Evolutionary conservation across 2,329 filamentous ascomycete species (phyloP), one percentile per base, ranked within the genome.

Genomic region (Davidsoniella australis): DNA sequence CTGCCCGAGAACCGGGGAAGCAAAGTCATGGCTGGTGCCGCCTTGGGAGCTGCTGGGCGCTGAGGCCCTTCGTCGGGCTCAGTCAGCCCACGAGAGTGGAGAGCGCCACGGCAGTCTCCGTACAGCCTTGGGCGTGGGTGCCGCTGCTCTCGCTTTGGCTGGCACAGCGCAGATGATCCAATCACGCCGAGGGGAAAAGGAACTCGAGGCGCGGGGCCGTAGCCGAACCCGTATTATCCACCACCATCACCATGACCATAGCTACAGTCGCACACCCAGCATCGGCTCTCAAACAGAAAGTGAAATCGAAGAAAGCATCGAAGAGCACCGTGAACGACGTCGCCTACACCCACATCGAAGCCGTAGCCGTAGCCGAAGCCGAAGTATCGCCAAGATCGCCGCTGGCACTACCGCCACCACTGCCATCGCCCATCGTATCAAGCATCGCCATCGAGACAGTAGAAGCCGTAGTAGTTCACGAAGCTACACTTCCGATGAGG

Each of bases 91-190:
- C 56, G 43, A 43, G 14, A 16, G 33, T 37, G 14, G 17, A 20
- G 70, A 73, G 9, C 75, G 78, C 3, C 66, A 68, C 40, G 66
- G 67, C 40, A 69, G 69, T 45, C 64, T 80, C 49, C 77, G 77
- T 60, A 78, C 74, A 1, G 76, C 75, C 18, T 64, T 80, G 18
- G 77, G 76, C 29, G 67, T 80, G 40, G 77, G 77, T 7, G 76
- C 76, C 8, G 75, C 77, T 18, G 76, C 76, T 14, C 66, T 80
- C 20, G 77, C 76, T 6, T 73, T 78, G 17, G 76, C 76, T 3
- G 77, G 76, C n/a, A 76, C 76, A 4, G 70, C 75, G 54, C 79
- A 80, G 58, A 79, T 78, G 57, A 72, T 75, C 58, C 71, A 78
- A 54, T 69, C 71, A 56, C 73, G 68, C 61, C 78, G 75, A 57